These are phyloP conservation scores for Plasmopara viticola DNA, from an alignment of 352 stramenopile species.

Conservation along the genomic window DNA sequence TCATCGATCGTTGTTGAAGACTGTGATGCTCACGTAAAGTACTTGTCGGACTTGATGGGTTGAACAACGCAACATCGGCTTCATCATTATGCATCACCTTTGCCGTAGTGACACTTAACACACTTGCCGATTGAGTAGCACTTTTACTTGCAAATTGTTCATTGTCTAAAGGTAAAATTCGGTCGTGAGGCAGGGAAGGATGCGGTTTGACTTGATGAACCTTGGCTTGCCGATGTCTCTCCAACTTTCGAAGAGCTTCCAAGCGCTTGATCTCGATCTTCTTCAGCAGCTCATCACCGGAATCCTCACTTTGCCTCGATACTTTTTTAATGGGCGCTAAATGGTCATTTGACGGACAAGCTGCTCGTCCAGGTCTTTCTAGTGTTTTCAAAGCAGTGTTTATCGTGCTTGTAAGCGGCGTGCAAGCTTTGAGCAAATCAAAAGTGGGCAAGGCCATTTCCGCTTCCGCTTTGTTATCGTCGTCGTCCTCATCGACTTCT, in stretches of 20 bases:
- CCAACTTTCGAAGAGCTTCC: slow-evolving; percentile 51
- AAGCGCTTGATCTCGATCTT: slow-evolving; percentile 69
- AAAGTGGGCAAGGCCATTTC: slow-evolving; percentile 17
- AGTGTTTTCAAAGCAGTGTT: neutral
- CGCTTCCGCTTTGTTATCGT: neutral
- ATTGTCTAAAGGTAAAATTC: neutral
- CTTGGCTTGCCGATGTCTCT: slow-evolving; percentile 32
- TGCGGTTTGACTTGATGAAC: slow-evolving; percentile 19
- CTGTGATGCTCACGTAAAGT: slow-evolving; percentile 3
- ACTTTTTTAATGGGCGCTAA: neutral
- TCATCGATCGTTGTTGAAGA: neutral
- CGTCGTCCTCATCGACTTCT: neutral
- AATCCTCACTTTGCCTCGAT: neutral
- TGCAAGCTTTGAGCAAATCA: slow-evolving; percentile 10
- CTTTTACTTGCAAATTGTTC: slow-evolving; percentile 1
- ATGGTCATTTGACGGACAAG: neutral
- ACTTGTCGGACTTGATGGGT: neutral
- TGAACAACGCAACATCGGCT: neutral
- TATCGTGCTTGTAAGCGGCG: neutral
- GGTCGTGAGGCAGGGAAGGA: neutral
- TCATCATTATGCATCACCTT: slow-evolving; percentile 3
- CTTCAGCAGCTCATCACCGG: slow-evolving; percentile 21
- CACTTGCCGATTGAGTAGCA: slow-evolving; percentile 6
- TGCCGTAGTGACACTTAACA: neutral
- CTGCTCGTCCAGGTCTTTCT: neutral